These are phyloP conservation scores for Backusella macrospora DNA, from an alignment of 192 early-diverging fungal species.

Conservation along the genomic window DNA sequence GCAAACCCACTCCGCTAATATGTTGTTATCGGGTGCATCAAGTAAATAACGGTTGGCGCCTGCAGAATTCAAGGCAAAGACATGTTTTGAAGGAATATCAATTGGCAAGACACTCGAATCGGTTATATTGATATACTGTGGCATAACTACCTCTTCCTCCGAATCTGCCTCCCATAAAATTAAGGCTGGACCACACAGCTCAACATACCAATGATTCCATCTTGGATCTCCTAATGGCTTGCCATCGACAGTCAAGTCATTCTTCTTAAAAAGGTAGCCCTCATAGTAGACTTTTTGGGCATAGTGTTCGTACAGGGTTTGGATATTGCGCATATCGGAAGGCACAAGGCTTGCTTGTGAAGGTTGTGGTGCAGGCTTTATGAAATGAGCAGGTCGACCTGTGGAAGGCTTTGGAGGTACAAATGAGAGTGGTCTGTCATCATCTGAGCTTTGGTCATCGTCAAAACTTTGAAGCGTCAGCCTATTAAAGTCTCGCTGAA, in stretches of 20 bases:
- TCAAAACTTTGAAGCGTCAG: slow-evolving; percentile 5
- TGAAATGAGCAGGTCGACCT: slow-evolving; percentile 29
- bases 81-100: slow-evolving; percentile 56
- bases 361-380: slow-evolving; percentile 36
- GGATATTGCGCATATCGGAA: slow-evolving; percentile 47
- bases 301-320: slow-evolving; percentile 65
- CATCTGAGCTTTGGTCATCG: slow-evolving; percentile 17
- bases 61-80: slow-evolving; percentile 68
- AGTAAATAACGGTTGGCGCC: slow-evolving; percentile 71
- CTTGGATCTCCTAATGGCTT: slow-evolving; percentile 59
- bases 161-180: slow-evolving; percentile 57
- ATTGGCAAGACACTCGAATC: slow-evolving; percentile 65
- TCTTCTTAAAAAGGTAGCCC: slow-evolving; percentile 75
- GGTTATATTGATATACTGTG: slow-evolving; percentile 78
- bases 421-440: slow-evolving; percentile 19
- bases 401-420: background rate
- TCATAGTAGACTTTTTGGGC: slow-evolving; percentile 67
- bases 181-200: slow-evolving; percentile 70
- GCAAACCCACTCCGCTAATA: slow-evolving; percentile 62
- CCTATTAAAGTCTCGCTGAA: background rate
- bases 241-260: slow-evolving; percentile 63
- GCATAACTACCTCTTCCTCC: slow-evolving; percentile 53
- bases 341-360: slow-evolving; percentile 26
- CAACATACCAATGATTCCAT: slow-evolving; percentile 76
- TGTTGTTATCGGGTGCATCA: slow-evolving; percentile 56